Evolutionary conservation across 495 filamentous ascomycete genomes (phyloP), one percentile per base, ranked within the genome.

Genomic region (Wilcoxina mikolae): DNA sequence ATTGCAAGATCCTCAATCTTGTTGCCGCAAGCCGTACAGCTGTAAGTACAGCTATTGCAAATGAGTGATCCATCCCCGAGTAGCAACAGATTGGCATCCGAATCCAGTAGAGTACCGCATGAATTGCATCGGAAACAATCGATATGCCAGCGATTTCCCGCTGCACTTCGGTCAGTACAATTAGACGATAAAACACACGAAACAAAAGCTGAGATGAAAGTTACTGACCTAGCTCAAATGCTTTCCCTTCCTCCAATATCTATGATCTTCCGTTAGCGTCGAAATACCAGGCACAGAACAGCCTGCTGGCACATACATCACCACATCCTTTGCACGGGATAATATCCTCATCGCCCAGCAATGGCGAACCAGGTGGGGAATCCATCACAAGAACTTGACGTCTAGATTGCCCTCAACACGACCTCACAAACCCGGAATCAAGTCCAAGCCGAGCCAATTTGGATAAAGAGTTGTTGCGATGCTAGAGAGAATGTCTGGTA

Each of bases 1-100:
- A 99, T 99, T 35, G 93, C 93, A 58, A 96, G 73, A 67, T 99
- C 93, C 66, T 99, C 93, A 55, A 99, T 99, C 74, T 99, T 99
- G 67, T 94, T 88, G 27, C 80, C 80, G 68, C 93, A 99, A 41
- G 88, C 89, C 68, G 84, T 95, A 72, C 93, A 99, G 73, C 88
- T 95, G 70, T 99, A 99, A 38, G 93, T 99, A 73, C 93, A 99
- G 66, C 94, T 93, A 71, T 94, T 95, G 74, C 93, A 99, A 58
- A 99, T 96, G 53, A 99, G 77, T 4, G 91, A 95, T 38, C 91
- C 93, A 68, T 99, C 93, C 61, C 91, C 93, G 52, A 99, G 85
- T 17, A 99, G 80, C 38, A 99, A 78, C 31, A 99, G 84, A 68
- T 99, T 95, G 58, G 93, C 93, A 67, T 99, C 93, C 33, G 91